phyloP scores from a whole-genome alignment of 257 asterid species.

The Nicotiana attenuata region DNA sequence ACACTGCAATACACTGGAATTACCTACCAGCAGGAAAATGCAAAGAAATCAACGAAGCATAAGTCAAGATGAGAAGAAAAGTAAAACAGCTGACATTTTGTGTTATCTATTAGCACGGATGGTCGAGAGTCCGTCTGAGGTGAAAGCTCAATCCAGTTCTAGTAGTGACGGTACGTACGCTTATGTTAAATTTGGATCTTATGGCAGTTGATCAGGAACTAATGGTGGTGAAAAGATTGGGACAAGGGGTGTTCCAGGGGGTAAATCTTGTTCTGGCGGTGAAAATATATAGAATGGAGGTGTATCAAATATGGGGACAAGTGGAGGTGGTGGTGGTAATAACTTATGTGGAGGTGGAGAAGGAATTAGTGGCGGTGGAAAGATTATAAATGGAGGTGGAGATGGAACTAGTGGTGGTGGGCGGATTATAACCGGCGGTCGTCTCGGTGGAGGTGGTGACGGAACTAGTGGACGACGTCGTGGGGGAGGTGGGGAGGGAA shows the following conservation, averaged over 20 bases:
- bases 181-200: neutral
- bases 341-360: neutral
- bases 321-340: neutral
- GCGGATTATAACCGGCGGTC: neutral
- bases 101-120: no score
- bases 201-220: neutral
- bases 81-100: neutral
- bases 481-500: neutral
- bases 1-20: neutral
- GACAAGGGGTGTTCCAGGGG: neutral
- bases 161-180: neutral
- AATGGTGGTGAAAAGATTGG: conserved; percentile 5
- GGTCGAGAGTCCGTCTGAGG: no score
- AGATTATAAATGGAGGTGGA: neutral
- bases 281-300: neutral
- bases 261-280: neutral
- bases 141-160: no score
- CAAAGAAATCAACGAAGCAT: neutral
- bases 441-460: neutral
- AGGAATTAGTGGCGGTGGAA: neutral
- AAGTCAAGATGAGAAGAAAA: neutral
- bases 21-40: neutral
- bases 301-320: neutral
- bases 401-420: neutral
- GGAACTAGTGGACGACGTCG: neutral